phyloP scores from a whole-genome alignment of 129 eudicot species.

The Tagetes erecta region DNA sequence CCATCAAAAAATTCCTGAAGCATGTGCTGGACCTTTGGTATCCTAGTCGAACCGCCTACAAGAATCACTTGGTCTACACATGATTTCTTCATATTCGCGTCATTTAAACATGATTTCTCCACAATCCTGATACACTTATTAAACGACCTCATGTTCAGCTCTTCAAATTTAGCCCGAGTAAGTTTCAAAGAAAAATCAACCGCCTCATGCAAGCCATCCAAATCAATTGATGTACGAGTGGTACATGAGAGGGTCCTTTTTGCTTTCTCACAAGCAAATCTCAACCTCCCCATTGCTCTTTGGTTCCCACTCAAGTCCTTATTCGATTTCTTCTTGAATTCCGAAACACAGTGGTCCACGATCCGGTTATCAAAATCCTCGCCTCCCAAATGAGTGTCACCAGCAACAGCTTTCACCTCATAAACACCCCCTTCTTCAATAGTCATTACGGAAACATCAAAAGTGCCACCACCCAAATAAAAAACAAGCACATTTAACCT shows the following conservation, averaged over 20 bases:
- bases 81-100: constrained; percentile 6
- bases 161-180: constrained; percentile 26
- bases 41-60: constrained; percentile 25
- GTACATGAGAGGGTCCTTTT: constrained; percentile 15
- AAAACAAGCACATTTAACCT: not conserved
- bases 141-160: constrained; percentile 5
- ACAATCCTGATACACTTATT: constrained; percentile 4
- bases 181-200: constrained; percentile 15
- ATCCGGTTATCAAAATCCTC: constrained; percentile 22
- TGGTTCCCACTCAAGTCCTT: not conserved
- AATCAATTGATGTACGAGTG: constrained; percentile 12
- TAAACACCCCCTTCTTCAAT: not conserved
- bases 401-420: constrained; percentile 19
- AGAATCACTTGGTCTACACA: constrained; percentile 6
- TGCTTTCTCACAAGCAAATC: constrained; percentile 20
- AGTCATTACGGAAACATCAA: constrained; percentile 15
- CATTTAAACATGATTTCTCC: constrained; percentile 9
- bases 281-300: constrained; percentile 18
- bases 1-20: constrained; percentile 2
- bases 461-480: constrained; percentile 28
- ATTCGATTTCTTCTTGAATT: constrained; percentile 12
- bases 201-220: constrained; percentile 17
- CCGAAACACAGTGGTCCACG: constrained; percentile 16
- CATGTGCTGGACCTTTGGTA: constrained; percentile 19
- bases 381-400: constrained; percentile 25